Evolutionary conservation across 768 basidiomycete species (phyloP), one percentile per base, ranked within the genome.

Genomic region (Mycena filopes): DNA sequence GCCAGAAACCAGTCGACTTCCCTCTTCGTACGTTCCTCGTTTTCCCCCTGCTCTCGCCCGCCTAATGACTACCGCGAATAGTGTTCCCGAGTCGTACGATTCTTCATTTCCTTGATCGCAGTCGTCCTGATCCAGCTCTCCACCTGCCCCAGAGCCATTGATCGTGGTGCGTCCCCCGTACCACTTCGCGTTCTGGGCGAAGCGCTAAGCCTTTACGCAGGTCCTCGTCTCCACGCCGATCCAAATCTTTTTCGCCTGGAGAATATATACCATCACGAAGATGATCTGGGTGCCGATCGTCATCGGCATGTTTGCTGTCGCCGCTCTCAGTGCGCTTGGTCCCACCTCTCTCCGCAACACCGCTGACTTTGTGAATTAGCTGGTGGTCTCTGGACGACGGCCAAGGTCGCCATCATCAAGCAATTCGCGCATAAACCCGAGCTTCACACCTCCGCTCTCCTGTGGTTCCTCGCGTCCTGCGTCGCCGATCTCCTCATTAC

Each of bases 401-500:
- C 70, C 43, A 77, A 60, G 48, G 63, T 80, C 26, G 54, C 63
- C 8, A 51, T 70, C 16, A 49, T 79, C 60, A 73, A 69, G 36
- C 47, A 70, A 11, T 80, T 79, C 60, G 31, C 54, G 4, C 57
- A 63, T 53, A 78, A 80, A 63, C 75, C 74, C 18, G 55, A 74
- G 50, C 71, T 79, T 2, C 77, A 79, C 50, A 65, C 57, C 29
- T 73, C 80, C 0, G 78, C 79, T 2, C 72, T 81, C 21, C 60
- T 75, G 1, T 87, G 86, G 86, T 80, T 87, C 31, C 68, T 79
- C 20, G 71, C 81, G 0, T 79, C 84, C 15, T 81, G 81, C 7
- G 72, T 79, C 13, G 79, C 81, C 13, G 87, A 87, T 69, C 66
- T 82, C 10, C 65, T 85, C 12, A 87, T 88, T 51, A 82, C 87